Base-by-base conservation (phyloP, 228 moss, liverwort and hornwort species). In the Sphagnum magellanicum region DNA sequence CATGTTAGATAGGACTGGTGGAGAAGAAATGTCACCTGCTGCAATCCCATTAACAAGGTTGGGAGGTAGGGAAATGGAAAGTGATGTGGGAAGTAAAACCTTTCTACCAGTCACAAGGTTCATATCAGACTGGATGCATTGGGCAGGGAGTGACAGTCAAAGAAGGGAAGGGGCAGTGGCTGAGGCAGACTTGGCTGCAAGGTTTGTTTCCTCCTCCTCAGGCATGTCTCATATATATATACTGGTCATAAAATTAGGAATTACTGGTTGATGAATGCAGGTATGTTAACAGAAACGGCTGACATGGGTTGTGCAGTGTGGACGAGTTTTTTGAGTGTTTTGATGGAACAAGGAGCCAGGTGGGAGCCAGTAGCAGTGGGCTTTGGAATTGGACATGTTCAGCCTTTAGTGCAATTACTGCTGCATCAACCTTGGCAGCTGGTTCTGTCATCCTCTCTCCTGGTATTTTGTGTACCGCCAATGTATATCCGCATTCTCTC, bases 301-400 rank as follows among this genome's bases (percentile, higher is more conserved):
- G 32, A 32, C 32, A 32, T 32, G 32, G 32, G 32, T 71, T 64
- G 59, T 86, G 77, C 92, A 92, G 97, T 78, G 91, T 98, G 76
- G 97, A 98, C 71, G 97, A 93, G 72, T 98, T 98, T 68, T 98
- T 98, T 52, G 97, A 98, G 77, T 98, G 97, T 73, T 93, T 90
- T 75, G 97, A 98, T 81, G 87, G 76, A 47, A 79, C 85, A 50
- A 73, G 85, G 62, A 79, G 76, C 68, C 85, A 85, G 63, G 78
- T 74, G 53, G 69, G 74, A 68, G 70, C 67, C 48, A 70, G 73
- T 61, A 74, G 63, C 65, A 85, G 74, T 67, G 79, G 85, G 64
- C 64, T 85, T 63, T 85, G 81, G 85, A 79, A 74, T 60, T 85
- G 85, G 85, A 81, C 85, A 10, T 81, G 78, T 12, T 85, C 85